Percentiles rank a stretch among this genome's conserved stretches.
Conservation (phyloP, 208 protist species). For the Leishmania lainsoni region DNA sequence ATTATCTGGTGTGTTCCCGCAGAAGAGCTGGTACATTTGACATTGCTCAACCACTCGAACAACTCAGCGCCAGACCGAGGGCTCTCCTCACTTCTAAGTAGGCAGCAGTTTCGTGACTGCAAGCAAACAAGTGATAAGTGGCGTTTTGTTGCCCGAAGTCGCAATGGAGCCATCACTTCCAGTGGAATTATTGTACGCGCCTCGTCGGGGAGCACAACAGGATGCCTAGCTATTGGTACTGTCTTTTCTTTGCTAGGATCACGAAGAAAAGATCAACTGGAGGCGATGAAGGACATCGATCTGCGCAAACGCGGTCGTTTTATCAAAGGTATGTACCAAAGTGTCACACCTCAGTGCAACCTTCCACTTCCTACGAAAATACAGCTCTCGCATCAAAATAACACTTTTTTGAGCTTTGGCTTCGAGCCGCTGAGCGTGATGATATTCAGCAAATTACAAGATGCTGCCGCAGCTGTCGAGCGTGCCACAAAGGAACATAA, state of each 20-base stretch:
- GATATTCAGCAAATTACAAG: constrained; percentile 46
- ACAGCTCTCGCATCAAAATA: constrained; percentile 75
- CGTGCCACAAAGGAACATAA: constrained; percentile 64
- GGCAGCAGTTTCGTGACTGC: constrained; percentile 65
- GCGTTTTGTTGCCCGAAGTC: constrained; percentile 67
- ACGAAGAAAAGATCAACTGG: constrained; percentile 73
- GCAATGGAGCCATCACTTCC: constrained; percentile 79
- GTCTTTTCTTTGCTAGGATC: constrained; percentile 69
- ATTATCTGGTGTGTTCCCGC: constrained; percentile 59
- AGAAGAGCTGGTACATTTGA: constrained; percentile 64
- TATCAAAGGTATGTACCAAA: constrained; percentile 78
- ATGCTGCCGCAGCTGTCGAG: constrained; percentile 45
- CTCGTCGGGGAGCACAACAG: constrained; percentile 17
- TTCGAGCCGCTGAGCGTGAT: constrained; percentile 85
- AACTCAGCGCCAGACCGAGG: constrained; percentile 36
- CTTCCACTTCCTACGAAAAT: constrained; percentile 83
- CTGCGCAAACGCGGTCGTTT: constrained; percentile 76
- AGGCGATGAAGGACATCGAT: constrained; percentile 79
- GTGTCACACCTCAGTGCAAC: constrained; percentile 48
- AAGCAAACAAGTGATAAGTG: constrained; percentile 74
- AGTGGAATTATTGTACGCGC: constrained; percentile 77
- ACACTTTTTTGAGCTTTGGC: constrained; percentile 78
- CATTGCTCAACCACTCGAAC: constrained; percentile 40
- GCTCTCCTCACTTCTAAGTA: constrained; percentile 39
- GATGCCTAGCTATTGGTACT: constrained; percentile 61